Conservation (phyloP, 1,284 basidiomycete genomes). For the Cryptococcus neoformans region DNA sequence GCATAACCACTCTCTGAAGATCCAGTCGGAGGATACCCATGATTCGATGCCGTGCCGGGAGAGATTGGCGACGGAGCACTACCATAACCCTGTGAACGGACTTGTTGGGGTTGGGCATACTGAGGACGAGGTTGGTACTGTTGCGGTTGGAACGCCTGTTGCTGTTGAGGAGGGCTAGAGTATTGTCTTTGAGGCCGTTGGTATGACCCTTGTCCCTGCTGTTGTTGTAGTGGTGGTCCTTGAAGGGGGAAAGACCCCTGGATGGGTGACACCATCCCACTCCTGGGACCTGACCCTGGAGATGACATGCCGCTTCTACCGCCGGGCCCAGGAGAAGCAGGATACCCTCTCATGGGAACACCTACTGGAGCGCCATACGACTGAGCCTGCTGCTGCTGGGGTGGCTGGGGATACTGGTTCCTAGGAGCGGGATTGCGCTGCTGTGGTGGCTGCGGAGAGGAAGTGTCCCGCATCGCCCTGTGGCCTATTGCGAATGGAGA, state of each 20-base stretch:
- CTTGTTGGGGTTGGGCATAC: constrained; percentile 15
- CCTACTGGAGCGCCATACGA: no score
- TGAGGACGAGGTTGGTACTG: constrained; percentile 13
- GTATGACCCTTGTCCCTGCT: background rate
- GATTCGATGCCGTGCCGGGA: background rate
- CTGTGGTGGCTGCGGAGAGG: constrained; percentile 37
- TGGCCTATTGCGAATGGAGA: constrained; percentile 50
- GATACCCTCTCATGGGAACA: no score
- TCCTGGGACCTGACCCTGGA: background rate
- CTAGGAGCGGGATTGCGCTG: constrained; percentile 40
- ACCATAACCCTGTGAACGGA: background rate
- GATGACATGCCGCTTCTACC: background rate
- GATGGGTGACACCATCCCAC: background rate
- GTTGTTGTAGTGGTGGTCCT: constrained; percentile 12
- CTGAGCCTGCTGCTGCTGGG: no score
- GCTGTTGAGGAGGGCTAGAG: constrained; percentile 8
- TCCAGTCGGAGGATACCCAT: background rate
- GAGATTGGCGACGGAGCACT: background rate
- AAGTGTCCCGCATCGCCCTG: constrained; percentile 43
- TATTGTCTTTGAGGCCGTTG: constrained; percentile 11
- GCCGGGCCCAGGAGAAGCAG: no score
- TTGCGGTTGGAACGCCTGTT: constrained; percentile 11
- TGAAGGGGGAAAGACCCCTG: background rate
- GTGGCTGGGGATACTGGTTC: background rate
- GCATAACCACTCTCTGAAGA: background rate